A percentile compares a stretch with the other conserved stretches of the same genome.
Conservation (phyloP, 495 filamentous ascomycete genomes). For the Achaetomiella virescens region DNA sequence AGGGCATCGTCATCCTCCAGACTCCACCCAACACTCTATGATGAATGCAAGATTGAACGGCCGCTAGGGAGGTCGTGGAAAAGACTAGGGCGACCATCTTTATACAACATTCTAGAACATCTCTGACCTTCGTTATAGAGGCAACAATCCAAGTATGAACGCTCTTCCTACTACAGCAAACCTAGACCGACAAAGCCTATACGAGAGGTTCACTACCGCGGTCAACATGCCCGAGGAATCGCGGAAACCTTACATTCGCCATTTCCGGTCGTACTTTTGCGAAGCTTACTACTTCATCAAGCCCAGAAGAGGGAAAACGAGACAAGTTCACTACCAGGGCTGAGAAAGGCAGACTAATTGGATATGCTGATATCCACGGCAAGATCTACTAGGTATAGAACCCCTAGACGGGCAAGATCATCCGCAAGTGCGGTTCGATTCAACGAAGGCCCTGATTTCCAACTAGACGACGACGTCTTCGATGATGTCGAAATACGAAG, state of each 20-base stretch:
- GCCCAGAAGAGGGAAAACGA: neutral
- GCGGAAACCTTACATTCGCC: neutral
- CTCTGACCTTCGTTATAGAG: neutral
- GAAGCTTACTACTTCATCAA: neutral
- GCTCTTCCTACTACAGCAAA: neutral
- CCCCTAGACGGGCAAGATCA: neutral
- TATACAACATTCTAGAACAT: neutral
- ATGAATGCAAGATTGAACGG: neutral
- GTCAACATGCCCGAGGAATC: neutral
- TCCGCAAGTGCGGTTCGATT: neutral
- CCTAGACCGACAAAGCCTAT: neutral
- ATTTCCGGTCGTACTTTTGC: neutral
- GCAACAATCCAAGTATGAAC: neutral
- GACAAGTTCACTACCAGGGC: neutral
- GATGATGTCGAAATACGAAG: neutral
- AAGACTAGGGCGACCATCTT: neutral
- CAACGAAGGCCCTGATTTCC: neutral
- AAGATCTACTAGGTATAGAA: slow-evolving; percentile 1
- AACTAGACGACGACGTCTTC: neutral
- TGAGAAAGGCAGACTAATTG: neutral
- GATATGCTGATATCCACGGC: neutral
- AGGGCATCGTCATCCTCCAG: neutral
- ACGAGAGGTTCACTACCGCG: neutral
- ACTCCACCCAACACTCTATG: neutral
- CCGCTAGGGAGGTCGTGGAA: neutral